Percentiles rank a stretch among this genome's conserved stretches.
These are phyloP conservation scores for Tylopilus sp. DNA, from an alignment of 1,284 basidiomycete genomes.

Conservation along the genomic window DNA sequence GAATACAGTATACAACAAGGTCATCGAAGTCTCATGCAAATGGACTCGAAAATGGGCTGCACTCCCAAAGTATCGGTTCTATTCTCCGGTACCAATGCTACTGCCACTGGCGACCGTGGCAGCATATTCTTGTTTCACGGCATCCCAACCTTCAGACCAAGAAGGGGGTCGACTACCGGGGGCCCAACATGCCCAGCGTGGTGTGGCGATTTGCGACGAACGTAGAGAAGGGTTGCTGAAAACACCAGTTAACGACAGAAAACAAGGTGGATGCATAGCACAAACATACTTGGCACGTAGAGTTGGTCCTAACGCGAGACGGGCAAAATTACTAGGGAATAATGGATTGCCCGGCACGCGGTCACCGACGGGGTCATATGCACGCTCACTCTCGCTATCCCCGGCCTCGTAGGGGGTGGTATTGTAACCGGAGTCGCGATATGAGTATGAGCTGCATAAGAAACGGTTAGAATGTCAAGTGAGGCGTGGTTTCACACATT, in stretches of 20 bases:
- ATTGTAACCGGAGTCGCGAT: slow-evolving; percentile 14
- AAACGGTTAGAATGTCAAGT: slow-evolving; percentile 1
- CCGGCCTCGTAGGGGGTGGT: slow-evolving; percentile 23
- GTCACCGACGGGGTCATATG: slow-evolving; percentile 45
- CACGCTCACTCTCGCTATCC: slow-evolving; percentile 29
- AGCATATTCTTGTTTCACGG: slow-evolving; percentile 33
- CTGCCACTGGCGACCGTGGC: slow-evolving; percentile 31
- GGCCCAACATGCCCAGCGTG: slow-evolving; percentile 29
- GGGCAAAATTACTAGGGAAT: slow-evolving; percentile 65
- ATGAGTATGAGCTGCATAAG: slow-evolving; percentile 13
- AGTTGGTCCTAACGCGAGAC: slow-evolving; percentile 54
- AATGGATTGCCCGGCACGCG: slow-evolving; percentile 59
- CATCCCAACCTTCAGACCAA: slow-evolving; percentile 33
- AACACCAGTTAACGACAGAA: background rate
- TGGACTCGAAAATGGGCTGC: background rate
- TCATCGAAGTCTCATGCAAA: background rate
- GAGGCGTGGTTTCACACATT: background rate
- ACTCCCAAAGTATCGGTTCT: background rate
- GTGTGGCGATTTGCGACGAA: slow-evolving; percentile 7
- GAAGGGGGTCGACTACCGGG: slow-evolving; percentile 33
- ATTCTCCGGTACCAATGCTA: slow-evolving; percentile 27
- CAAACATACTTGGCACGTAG: slow-evolving; percentile 49
- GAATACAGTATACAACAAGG: slow-evolving; percentile 1
- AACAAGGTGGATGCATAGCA: background rate
- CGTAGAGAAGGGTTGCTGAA: slow-evolving; percentile 28